Conservation (phyloP, 805 yeast genomes). For the Lipomyces sp. region DNA sequence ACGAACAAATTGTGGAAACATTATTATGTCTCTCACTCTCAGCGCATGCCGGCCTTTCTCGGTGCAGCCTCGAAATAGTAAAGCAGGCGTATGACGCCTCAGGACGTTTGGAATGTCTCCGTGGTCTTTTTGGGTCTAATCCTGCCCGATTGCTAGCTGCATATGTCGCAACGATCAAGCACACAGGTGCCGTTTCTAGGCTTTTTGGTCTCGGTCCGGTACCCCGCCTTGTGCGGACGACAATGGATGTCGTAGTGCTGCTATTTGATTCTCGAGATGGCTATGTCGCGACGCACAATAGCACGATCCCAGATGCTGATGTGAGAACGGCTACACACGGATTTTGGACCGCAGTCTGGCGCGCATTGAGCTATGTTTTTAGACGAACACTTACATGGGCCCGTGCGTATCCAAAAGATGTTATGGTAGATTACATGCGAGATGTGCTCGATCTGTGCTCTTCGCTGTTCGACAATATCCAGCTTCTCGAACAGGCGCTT, state of each 20-base stretch:
- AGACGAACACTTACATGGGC: conserved; percentile 79
- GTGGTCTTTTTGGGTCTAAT: conserved; percentile 54
- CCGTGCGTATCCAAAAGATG: conserved; percentile 56
- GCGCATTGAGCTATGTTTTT: conserved; percentile 69
- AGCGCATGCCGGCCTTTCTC: conserved; percentile 61
- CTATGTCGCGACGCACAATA: conserved; percentile 47
- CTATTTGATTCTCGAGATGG: conserved; percentile 73
- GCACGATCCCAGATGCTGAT: conserved; percentile 40
- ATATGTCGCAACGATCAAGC: conserved; percentile 52
- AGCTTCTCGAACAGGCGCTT: conserved; percentile 52
- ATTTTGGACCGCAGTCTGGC: conserved; percentile 79
- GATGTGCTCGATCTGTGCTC: conserved; percentile 83
- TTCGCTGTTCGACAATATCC: conserved; percentile 65
- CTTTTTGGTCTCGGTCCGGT: conserved; percentile 68
- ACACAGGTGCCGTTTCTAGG: conserved; percentile 46
- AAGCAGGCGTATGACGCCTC: conserved; percentile 79
- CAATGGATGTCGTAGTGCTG: conserved; percentile 72
- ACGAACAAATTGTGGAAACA: conserved; percentile 18
- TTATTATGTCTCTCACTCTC: conserved; percentile 77
- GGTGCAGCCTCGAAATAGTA: conserved; percentile 70
- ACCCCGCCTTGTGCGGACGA: conserved; percentile 71
- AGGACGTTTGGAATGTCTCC: conserved; percentile 79
- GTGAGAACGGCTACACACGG: conserved; percentile 45
- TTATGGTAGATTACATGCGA: conserved; percentile 79
- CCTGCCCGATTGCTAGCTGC: conserved; percentile 56